Evolutionary conservation across 345 rosid species (phyloP), one percentile per base, ranked within the genome.

Genomic region (Hibiscus mutabilis): DNA sequence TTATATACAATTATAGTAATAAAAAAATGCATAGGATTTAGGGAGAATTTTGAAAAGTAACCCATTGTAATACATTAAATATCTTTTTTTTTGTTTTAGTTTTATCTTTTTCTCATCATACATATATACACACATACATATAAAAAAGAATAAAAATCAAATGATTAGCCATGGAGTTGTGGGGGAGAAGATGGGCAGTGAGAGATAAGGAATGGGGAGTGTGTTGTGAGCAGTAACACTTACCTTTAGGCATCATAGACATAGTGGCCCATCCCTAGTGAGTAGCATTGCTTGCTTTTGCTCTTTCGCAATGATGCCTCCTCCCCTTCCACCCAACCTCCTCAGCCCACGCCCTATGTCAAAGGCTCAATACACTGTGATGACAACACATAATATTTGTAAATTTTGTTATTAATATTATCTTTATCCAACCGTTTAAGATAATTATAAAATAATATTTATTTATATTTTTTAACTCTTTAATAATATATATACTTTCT

Each of bases 141-240:
- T 33, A 33, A 3, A 33, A 33, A 33, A 47, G 59, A 71, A 66
- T 11, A 68, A 81, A 75, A 61, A 55, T 72, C 79, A 81, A 77
- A 79, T 81, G 80, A 81, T 81, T 77, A 79, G 79, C 77, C 74
- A 74, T 71, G 69, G 75, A 75, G 77, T 73, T 81, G 73, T 70
- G 81, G 73, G 78, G n/a, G 53, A 3, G 80, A 4, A 29, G 4
- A 25, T 25, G 27, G 71, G 57, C 55, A 61, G 33, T 64, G 7
- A 27, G 46, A 25, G 65, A 13, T 68, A 47, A 8, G 61, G 24
- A 22, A 19, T 70, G 12, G 33, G 66, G 62, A 11, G 5, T 53
- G 37, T 11, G 70, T 46, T 76, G 73, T 76, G 80, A 71, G 25
- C 53, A 55, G 61, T 72, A 69, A 69, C 33, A 42, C 71, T 66